These are phyloP conservation scores for Neurospora tetrasperma DNA, from an alignment of 495 filamentous ascomycete species.

Conservation along the genomic window DNA sequence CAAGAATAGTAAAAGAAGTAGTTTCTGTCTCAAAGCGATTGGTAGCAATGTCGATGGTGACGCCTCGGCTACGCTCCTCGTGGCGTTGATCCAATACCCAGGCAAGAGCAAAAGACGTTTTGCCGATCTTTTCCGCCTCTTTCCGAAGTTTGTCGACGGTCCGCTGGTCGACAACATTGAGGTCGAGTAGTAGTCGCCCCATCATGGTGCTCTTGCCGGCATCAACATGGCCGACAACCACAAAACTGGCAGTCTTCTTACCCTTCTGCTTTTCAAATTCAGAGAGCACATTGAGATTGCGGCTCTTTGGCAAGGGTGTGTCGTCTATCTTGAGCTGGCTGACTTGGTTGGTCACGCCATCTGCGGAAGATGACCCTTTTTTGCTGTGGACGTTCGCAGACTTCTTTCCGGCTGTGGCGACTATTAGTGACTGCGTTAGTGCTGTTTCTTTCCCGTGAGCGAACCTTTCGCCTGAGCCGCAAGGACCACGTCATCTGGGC, in stretches of 20 bases:
- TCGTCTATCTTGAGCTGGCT: slow-evolving; percentile 56
- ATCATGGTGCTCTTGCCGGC: slow-evolving; percentile 96
- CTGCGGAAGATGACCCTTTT: slow-evolving; percentile 18
- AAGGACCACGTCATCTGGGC: slow-evolving; percentile 84
- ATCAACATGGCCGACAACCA: slow-evolving; percentile 96
- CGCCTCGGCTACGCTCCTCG: slow-evolving; percentile 77
- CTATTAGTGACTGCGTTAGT: slow-evolving; percentile 33
- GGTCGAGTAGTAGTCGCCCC: slow-evolving; percentile 85
- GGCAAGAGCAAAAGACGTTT: slow-evolving; percentile 88
- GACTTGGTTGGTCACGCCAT: slow-evolving; percentile 39
- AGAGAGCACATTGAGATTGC: slow-evolving; percentile 73
- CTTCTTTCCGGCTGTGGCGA: slow-evolving; percentile 37
- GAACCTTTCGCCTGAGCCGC: slow-evolving; percentile 90
- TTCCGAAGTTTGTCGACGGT: slow-evolving; percentile 79
- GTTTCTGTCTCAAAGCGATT: slow-evolving; percentile 85
- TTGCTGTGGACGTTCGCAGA: slow-evolving; percentile 25
- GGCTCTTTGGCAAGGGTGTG: slow-evolving; percentile 64
- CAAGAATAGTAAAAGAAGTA: slow-evolving; percentile 84
- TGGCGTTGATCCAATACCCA: slow-evolving; percentile 90
- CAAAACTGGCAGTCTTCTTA: slow-evolving; percentile 86
- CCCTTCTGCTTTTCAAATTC: slow-evolving; percentile 65
- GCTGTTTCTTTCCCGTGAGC: slow-evolving; percentile 31
- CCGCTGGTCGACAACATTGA: slow-evolving; percentile 75
- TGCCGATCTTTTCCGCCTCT: slow-evolving; percentile 85
- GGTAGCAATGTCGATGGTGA: slow-evolving; percentile 96